Base-by-base conservation (phyloP, 495 filamentous ascomycete genomes). In the Recurvomyces mirabilis region DNA sequence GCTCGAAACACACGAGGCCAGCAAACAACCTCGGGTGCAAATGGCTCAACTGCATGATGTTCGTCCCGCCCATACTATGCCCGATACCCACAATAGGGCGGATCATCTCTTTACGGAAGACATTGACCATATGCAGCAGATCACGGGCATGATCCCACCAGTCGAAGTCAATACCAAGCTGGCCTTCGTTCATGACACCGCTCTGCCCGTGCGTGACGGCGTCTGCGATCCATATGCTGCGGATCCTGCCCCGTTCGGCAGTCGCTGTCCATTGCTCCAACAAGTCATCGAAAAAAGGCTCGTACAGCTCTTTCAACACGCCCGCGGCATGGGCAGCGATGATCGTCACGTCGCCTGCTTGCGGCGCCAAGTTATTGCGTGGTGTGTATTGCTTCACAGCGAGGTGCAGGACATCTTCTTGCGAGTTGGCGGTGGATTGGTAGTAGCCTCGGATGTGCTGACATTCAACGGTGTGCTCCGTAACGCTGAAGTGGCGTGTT, bases 81-180 rank as follows among this genome's bases (percentile, higher is more conserved):
- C 89, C 89, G 2, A 96, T 59, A 21, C 88, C 89, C 42, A 94
- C 62, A n/a, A 94, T 64, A 3, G 89, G 89, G 10, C 82, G 78
- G 1, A 81, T 77, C 83, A 95, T 93, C 46, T 84, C 64, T 3
- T 69, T 63, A 21, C 84, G 82, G 62, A 93, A 87, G 26, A 72
- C 65, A 61, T 94, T 94, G 62, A 89, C 72, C 54, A 94, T 69
- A 52, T 83, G 74, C 11, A 91, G 69, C 13, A 94, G 72, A 62
- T 96, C 89, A 34, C 91, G 74, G 15, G 82, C 61, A 61, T 93
- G 77, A 64, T 96, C 91, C 41, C 75, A 70, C 89, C 89, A 96
- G 24, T 18, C 46, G 57, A 54, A 60, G 30, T 65, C 60, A 33
- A 60, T 56, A 38, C 62, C 62, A 6, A 63, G 45, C 39, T 52